Evolutionary conservation across 306 rosid genomes (phyloP), one percentile per base, ranked within the genome.

Genomic region (Cicer judaicum): DNA sequence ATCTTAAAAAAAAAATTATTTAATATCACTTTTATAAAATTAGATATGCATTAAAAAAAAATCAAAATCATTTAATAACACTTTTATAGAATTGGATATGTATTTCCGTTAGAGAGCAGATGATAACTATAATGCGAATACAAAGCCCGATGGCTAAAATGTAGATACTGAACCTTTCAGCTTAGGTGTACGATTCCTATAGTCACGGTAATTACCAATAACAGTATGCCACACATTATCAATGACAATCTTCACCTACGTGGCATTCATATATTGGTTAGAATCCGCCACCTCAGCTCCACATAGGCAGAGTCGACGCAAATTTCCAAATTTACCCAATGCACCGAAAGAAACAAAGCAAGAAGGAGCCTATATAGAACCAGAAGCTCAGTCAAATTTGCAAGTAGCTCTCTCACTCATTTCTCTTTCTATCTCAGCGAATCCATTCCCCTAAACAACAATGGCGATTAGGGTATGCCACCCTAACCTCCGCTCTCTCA

Each of bases 401-500:
- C 5, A 39, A 56, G 47, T 12, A 48, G 80, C 63, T 10, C 47
- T 72, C 77, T 34, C 67, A 15, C 50, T 62, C 66, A 34, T 47
- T 73, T 67, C 70, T 68, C 48, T 69, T 8, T 67, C 80, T 53
- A 59, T 69, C 74, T 72, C 7, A 60, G 65, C 68, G 48, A 18
- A 72, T 49, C 70, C 8, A 47, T 21, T 72, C 47, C 68, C 0
- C 49, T 39, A 55, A 11, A 7, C 36, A 57, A 80, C 89, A 78
- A 95, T 95, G 98, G 96, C 97, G 88, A 71, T 84, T 72, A 65
- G 92, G 92, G 87, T 78, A 70, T 84, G 84, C 6, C 81, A 82
- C 96, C 91, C 97, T 85, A 88, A 79, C 82, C 61, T 87, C 75
- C 77, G 73, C 55, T 81, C 85, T 73, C 83, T 92, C 70, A 15